These are phyloP conservation scores for Salix brachista DNA, from an alignment of 345 rosid genomes.

Conservation along the genomic window DNA sequence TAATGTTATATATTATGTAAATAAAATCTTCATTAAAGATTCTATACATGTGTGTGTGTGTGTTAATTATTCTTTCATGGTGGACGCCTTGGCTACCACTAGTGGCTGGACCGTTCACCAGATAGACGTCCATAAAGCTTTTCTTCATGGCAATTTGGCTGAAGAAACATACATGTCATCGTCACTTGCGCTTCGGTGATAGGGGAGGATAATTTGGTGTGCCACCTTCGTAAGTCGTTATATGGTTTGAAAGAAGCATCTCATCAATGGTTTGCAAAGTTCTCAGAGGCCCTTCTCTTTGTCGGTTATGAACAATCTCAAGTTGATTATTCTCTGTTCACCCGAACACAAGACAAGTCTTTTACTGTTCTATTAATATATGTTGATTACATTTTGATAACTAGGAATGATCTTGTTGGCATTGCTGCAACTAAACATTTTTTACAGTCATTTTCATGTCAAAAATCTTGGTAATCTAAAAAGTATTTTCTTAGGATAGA, in stretches of 20 bases:
- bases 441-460: neutral
- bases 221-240: neutral
- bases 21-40: too few relatives aligned
- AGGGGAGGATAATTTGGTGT: neutral
- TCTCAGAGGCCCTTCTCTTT: neutral
- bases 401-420: neutral
- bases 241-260: neutral
- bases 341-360: neutral
- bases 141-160: too few relatives aligned
- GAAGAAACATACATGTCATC: neutral
- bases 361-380: neutral
- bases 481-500: constrained; percentile 1
- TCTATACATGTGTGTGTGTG: too few relatives aligned
- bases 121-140: too few relatives aligned
- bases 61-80: too few relatives aligned
- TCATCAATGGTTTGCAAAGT: neutral
- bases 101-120: too few relatives aligned
- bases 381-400: neutral
- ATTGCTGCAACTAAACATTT: neutral
- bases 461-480: neutral
- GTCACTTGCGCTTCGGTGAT: neutral
- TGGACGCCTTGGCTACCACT: too few relatives aligned
- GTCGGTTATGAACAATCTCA: neutral
- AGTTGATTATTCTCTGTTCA: neutral
- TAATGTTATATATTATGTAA: too few relatives aligned